Percentiles rank a stretch among this genome's conserved stretches.
Conservation (phyloP, 2,329 filamentous ascomycete species). For the Sordariomycetes sp. region DNA sequence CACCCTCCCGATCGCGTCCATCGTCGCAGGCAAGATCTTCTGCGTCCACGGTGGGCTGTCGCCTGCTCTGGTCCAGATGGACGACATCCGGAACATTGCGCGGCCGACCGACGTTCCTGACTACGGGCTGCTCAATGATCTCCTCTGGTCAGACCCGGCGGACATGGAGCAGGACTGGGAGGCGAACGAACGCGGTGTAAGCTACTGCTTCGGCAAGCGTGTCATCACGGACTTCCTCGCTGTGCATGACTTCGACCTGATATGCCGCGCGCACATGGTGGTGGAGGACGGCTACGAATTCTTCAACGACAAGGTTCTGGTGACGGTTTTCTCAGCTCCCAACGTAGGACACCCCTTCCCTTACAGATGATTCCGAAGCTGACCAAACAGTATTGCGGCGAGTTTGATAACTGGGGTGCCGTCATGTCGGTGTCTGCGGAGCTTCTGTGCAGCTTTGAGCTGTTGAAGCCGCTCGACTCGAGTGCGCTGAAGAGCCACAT, state of each 20-base stretch:
- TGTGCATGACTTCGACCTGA: slow-evolving; percentile 91
- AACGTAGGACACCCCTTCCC: slow-evolving; percentile 58
- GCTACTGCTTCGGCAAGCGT: slow-evolving; percentile 97
- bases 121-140: slow-evolving; percentile 88
- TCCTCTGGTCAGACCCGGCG: slow-evolving; percentile 94
- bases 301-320: slow-evolving; percentile 88
- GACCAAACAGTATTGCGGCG: slow-evolving; percentile 72
- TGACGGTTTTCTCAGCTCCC: slow-evolving; percentile 95
- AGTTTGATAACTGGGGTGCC: slow-evolving; percentile 98
- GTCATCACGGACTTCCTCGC: slow-evolving; percentile 95
- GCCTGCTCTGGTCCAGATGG: slow-evolving; percentile 90
- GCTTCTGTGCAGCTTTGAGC: slow-evolving; percentile 90
- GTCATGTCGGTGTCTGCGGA: slow-evolving; percentile 97
- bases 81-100: slow-evolving; percentile 93
- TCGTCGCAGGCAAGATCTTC: slow-evolving; percentile 95
- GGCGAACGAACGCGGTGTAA: slow-evolving; percentile 91
- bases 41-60: slow-evolving; percentile 94
- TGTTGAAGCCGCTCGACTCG: slow-evolving; percentile 92
- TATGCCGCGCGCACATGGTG: slow-evolving; percentile 97
- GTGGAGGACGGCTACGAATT: slow-evolving; percentile 99
- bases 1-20: slow-evolving; percentile 88
- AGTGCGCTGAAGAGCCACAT: slow-evolving; percentile 97
- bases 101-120: slow-evolving; percentile 95
- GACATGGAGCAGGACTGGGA: slow-evolving; percentile 99
- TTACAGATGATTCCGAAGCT: neutral